Percentiles rank a stretch among this genome's conserved stretches.
These are phyloP conservation scores for Alternaria ethzedia DNA, from an alignment of 2,329 filamentous ascomycete genomes.

Conservation along the genomic window DNA sequence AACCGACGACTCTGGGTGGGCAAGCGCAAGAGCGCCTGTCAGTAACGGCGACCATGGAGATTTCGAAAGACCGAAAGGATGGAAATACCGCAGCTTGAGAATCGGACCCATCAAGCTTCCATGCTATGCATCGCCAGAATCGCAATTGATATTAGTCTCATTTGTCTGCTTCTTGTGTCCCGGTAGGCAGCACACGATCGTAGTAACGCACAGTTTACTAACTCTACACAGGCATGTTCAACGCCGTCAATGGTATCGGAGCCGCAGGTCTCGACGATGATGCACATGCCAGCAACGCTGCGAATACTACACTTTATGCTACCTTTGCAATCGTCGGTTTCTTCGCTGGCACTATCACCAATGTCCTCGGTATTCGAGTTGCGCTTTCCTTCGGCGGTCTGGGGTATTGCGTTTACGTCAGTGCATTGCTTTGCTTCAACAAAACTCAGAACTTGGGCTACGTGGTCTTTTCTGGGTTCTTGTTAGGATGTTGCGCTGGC, in stretches of 20 bases:
- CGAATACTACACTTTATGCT: conserved; percentile 70
- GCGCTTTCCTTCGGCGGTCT: conserved; percentile 73
- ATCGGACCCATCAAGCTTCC: conserved; percentile 49
- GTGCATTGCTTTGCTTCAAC: conserved; percentile 71
- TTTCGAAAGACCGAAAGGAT: conserved; percentile 40
- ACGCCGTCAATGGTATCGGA: conserved; percentile 55
- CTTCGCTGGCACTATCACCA: conserved; percentile 72
- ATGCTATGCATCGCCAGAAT: conserved; percentile 55
- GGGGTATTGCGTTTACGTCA: conserved; percentile 75
- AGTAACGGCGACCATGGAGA: conserved; percentile 1
- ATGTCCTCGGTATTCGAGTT: conserved; percentile 70
- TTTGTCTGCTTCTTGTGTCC: conserved; percentile 59
- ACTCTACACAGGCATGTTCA: conserved; percentile 51
- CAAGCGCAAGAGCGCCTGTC: neutral
- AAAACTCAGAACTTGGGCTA: conserved; percentile 71
- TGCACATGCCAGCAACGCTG: conserved; percentile 64
- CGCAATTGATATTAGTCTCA: conserved; percentile 54
- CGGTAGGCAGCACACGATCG: conserved; percentile 22
- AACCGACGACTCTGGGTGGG: neutral
- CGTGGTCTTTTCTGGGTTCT: conserved; percentile 73
- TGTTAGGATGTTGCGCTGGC: conserved; percentile 77
- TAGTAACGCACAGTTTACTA: neutral
- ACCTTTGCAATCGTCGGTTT: conserved; percentile 70
- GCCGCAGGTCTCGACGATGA: conserved; percentile 52
- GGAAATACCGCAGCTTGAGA: conserved; percentile 52